Percentiles rank a stretch among this genome's conserved stretches.
These are phyloP conservation scores for Melastoma candidum DNA, from an alignment of 441 rosid species.

Conservation along the genomic window DNA sequence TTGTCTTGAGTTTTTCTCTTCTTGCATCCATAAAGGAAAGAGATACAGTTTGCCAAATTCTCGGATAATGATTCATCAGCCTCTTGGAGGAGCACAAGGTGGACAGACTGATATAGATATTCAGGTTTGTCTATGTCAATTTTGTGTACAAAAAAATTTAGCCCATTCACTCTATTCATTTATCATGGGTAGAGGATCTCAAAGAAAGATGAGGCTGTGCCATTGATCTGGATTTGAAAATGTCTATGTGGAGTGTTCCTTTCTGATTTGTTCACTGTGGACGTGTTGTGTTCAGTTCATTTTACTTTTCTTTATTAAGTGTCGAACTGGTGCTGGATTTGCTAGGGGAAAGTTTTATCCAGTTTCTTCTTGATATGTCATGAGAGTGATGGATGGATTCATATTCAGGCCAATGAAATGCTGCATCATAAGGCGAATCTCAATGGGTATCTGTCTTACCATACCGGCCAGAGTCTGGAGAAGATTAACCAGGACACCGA, in stretches of 20 bases:
- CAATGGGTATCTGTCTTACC: constrained; percentile 81
- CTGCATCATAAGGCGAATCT: constrained; percentile 95
- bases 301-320: too few species aligned
- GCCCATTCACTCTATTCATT: background rate
- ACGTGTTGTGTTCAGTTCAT: too few species aligned
- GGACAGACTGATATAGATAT: constrained; percentile 77
- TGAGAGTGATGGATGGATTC: background rate
- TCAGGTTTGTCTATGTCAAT: constrained; percentile 40
- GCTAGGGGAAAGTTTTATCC: too few species aligned
- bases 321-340: too few species aligned
- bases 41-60: constrained; percentile 95
- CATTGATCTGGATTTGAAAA: too few species aligned
- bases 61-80: constrained; percentile 98
- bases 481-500: constrained; percentile 82
- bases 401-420: constrained; percentile 81
- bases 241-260: too few species aligned
- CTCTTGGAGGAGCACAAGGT: constrained; percentile 96
- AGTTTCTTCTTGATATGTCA: background rate
- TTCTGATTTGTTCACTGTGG: too few species aligned
- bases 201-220: too few species aligned
- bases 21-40: constrained; percentile 42
- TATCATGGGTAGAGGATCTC: too few species aligned
- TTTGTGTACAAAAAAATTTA: background rate
- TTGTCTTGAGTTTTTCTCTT: constrained; percentile 1
- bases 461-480: constrained; percentile 89